Conservation (phyloP, 225 moss, liverwort and hornwort species). For the Thuidium tamariscinum region DNA sequence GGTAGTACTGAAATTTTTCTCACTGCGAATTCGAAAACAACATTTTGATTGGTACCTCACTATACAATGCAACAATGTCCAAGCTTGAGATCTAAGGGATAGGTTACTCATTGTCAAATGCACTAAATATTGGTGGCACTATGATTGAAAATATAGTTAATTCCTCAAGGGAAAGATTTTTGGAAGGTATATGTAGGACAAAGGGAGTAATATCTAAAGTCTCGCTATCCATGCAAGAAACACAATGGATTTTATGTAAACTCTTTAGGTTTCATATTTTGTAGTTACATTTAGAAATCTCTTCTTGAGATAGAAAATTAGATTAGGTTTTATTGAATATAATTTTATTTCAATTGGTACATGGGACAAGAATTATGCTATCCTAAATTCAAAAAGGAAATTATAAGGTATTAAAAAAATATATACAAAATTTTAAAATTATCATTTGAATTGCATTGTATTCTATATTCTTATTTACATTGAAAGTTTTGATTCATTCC, state of each 20-base stretch:
- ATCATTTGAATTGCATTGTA: background rate
- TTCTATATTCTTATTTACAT: background rate
- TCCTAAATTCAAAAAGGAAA: background rate
- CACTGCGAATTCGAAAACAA: too few species aligned
- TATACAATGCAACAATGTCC: too few species aligned
- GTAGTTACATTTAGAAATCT: background rate
- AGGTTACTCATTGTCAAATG: too few species aligned
- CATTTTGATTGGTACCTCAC: too few species aligned
- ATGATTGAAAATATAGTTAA: too few species aligned
- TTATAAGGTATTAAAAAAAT: fast-evolving
- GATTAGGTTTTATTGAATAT: fast-evolving
- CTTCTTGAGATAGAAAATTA: background rate
- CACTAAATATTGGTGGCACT: too few species aligned
- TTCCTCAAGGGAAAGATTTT: too few species aligned
- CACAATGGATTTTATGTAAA: fast-evolving
- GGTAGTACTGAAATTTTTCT: too few species aligned
- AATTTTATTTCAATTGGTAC: background rate
- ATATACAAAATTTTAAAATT: background rate
- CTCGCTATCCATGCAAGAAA: background rate
- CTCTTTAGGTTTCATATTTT: background rate
- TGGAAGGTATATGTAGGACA: too few species aligned
- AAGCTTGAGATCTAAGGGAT: too few species aligned
- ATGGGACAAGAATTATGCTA: fast-evolving
- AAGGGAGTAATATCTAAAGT: too few species aligned
- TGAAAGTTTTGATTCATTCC: background rate